Evolutionary conservation across 2,329 filamentous ascomycete species (phyloP).

Genomic region (Cercospora sp.): DNA sequence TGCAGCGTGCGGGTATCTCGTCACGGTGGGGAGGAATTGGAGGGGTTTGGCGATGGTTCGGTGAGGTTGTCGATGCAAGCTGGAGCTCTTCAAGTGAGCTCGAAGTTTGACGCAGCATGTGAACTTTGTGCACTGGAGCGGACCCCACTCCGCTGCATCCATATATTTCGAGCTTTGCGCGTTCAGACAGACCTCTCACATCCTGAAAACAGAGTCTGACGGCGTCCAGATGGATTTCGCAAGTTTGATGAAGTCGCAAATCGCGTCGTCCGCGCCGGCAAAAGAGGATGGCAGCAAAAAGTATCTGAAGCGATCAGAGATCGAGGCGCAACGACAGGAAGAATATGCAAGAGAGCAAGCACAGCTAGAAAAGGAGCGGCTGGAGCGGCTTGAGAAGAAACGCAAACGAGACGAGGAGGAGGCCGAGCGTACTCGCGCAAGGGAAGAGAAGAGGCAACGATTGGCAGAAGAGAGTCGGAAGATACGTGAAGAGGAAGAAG

Average conservation of each 20-base stretch:
- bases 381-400: slow-evolving; percentile 71
- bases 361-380: slow-evolving; percentile 68
- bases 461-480: slow-evolving; percentile 78
- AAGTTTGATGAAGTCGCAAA: slow-evolving; percentile 87
- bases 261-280: slow-evolving; percentile 64
- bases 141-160: slow-evolving; percentile 1
- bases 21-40: background rate
- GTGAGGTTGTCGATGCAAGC: background rate
- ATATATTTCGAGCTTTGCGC: background rate
- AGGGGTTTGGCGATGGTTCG: slow-evolving; percentile 3
- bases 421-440: slow-evolving; percentile 63
- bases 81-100: slow-evolving; percentile 1
- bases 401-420: slow-evolving; percentile 88
- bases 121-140: background rate
- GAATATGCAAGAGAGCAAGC: slow-evolving; percentile 82
- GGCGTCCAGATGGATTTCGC: slow-evolving; percentile 82
- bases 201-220: background rate
- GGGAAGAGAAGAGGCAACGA: slow-evolving; percentile 78
- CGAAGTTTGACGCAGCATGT: slow-evolving; percentile 10
- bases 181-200: background rate
- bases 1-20: background rate
- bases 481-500: slow-evolving; percentile 70
- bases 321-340: slow-evolving; percentile 78
- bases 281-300: slow-evolving; percentile 64
- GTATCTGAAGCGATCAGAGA: slow-evolving; percentile 80